phyloP scores from a whole-genome alignment of 345 rosid species.

The Eucalyptus paniculata region DNA sequence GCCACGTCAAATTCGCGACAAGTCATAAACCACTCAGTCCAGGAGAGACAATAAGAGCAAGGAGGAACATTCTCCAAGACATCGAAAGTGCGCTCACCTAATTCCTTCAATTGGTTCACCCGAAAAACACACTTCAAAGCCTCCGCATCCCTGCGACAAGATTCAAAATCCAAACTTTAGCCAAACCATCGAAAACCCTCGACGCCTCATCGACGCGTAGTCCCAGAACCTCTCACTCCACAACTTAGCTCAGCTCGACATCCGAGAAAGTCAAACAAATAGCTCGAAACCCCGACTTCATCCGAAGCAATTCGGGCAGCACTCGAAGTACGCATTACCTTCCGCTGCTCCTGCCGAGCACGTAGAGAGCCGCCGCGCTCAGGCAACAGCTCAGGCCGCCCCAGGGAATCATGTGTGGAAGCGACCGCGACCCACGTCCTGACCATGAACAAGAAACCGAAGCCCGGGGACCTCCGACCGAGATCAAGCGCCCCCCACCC shows the following conservation, averaged over 20 bases:
- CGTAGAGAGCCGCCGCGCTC: conserved; percentile 78
- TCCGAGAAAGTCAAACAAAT: background rate
- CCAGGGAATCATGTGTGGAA: conserved; percentile 50
- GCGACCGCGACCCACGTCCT: background rate
- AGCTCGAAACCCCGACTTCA: background rate
- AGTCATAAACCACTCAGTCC: background rate
- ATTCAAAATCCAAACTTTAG: background rate
- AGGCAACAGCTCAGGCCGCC: conserved; percentile 85
- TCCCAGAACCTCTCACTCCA: background rate
- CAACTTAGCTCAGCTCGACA: background rate
- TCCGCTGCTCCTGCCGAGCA: conserved; percentile 91
- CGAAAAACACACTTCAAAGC: conserved; percentile 62
- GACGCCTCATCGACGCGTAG: background rate
- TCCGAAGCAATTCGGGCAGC: background rate
- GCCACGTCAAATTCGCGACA: background rate
- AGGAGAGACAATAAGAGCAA: background rate
- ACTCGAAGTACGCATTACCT: conserved; percentile 11
- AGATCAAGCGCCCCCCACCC: background rate
- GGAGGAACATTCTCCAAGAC: background rate
- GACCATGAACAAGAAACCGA: background rate
- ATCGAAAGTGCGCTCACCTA: conserved; percentile 29
- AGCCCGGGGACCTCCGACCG: background rate
- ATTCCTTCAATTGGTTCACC: conserved; percentile 72
- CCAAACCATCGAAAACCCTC: background rate
- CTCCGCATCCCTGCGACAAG: conserved; percentile 61